Evolutionary conservation across 768 basidiomycete species (phyloP), one percentile per base, ranked within the genome.

Genomic region (Rhodotorula graminis): DNA sequence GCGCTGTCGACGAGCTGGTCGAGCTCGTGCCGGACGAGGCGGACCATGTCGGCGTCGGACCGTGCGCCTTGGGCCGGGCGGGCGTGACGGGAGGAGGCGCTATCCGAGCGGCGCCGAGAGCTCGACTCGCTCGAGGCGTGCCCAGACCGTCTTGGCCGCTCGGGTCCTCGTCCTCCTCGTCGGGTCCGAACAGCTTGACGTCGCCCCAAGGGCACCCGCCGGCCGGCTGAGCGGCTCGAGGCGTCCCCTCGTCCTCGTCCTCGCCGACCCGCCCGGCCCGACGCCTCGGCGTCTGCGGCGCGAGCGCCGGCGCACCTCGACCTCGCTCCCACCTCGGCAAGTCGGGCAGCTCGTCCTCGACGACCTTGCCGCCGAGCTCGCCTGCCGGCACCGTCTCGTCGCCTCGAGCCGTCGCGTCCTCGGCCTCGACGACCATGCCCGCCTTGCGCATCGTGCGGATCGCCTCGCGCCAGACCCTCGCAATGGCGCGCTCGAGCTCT

Each of bases 381-480:
- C 11, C 53, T 25, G 47, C 47, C 47, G 11, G 16, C 49, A 21
- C 23, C 58, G 18, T 33, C 62, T 3, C 58, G 31, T 31, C 47
- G 61, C 31, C 52, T 9, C 53, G 1, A 1, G 60, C 25, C 61
- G 29, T 49, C 31, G 9, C 46, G 23, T 47, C 44, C 19, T 40
- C 65, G 2, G 15, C 47, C 46, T 68, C 65, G 55, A 72, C 71
- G 15, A 68, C 29, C 52, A 49, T 55, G 12, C 71, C 71, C 3
- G 57, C 49, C 44, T 16, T 44, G 7, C 63, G 27, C 71, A 68
- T 61, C 9, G 18, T 27, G 33, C 71, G 29, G 8, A 72, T 25
- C 64, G 67, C 71, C 9, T 65, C 66, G 10, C 60, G 44, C 71
- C 71, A 72, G 7, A 60, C 59, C 44, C 29, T 33, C 27, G 29